These are phyloP conservation scores for Cruciata laevipes DNA, from an alignment of 257 asterid species.

Conservation along the genomic window DNA sequence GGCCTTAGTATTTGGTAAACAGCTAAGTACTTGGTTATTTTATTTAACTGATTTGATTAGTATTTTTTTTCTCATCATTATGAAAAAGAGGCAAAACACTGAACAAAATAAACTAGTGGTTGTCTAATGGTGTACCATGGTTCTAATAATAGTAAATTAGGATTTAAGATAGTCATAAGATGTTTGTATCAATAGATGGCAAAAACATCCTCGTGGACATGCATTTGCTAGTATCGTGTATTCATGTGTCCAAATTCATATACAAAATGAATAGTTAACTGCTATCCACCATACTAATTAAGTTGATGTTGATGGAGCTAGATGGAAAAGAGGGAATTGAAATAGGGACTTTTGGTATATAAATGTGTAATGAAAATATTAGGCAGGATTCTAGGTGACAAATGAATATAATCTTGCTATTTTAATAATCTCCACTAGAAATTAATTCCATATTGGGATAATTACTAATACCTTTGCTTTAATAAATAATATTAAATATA, in stretches of 20 bases:
- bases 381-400: slow-evolving; percentile 2
- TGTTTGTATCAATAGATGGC: neutral
- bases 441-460: neutral
- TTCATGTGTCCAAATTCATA: neutral
- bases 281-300: neutral
- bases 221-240: neutral
- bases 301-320: neutral
- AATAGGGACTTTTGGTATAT: neutral
- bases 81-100: too few species aligned
- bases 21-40: too few species aligned
- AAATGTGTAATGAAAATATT: too few species aligned
- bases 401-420: neutral
- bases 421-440: neutral
- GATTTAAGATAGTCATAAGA: neutral
- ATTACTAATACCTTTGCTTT: neutral
- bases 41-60: too few species aligned
- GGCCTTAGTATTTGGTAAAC: too few species aligned
- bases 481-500: neutral
- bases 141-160: neutral
- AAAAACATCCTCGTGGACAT: neutral
- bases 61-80: too few species aligned
- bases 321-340: neutral
- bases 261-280: neutral
- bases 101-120: too few species aligned
- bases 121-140: neutral